phyloP scores from a whole-genome alignment of 2,329 filamentous ascomycete species.

The Phoma sp. region DNA sequence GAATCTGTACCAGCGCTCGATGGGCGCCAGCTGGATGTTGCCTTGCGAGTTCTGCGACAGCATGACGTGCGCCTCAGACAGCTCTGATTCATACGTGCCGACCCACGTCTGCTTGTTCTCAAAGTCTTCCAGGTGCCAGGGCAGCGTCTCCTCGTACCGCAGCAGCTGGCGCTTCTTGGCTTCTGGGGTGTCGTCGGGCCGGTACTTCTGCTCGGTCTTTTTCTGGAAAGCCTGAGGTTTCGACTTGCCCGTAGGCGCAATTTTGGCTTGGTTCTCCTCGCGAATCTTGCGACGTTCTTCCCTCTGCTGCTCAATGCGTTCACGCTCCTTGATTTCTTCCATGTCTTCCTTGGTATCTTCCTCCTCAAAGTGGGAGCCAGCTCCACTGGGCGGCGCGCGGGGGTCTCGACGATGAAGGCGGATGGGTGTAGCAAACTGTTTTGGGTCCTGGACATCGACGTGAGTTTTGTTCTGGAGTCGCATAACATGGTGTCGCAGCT shows the following conservation, averaged over 20 bases:
- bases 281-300: constrained; percentile 85
- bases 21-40: constrained; percentile 79
- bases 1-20: constrained; percentile 97
- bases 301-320: constrained; percentile 64
- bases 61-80: constrained; percentile 81
- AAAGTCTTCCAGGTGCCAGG: constrained; percentile 96
- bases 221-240: constrained; percentile 72
- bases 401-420: constrained; percentile 89
- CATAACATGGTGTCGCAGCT: constrained; percentile 87
- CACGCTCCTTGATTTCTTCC: constrained; percentile 70
- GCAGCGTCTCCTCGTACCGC: constrained; percentile 91
- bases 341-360: constrained; percentile 69
- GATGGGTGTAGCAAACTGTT: constrained; percentile 86
- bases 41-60: constrained; percentile 68
- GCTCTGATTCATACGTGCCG: constrained; percentile 84
- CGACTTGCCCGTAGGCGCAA: constrained; percentile 79
- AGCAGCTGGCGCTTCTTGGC: constrained; percentile 69
- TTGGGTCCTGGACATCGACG: constrained; percentile 75
- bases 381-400: constrained; percentile 62
- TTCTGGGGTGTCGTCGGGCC: constrained; percentile 77
- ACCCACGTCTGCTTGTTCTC: constrained; percentile 96
- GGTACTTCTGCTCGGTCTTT: constrained; percentile 85
- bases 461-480: constrained; percentile 69
- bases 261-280: constrained; percentile 87
- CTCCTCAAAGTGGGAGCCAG: constrained; percentile 46